phyloP scores from a whole-genome alignment of 345 rosid species.

The Draba incana region DNA sequence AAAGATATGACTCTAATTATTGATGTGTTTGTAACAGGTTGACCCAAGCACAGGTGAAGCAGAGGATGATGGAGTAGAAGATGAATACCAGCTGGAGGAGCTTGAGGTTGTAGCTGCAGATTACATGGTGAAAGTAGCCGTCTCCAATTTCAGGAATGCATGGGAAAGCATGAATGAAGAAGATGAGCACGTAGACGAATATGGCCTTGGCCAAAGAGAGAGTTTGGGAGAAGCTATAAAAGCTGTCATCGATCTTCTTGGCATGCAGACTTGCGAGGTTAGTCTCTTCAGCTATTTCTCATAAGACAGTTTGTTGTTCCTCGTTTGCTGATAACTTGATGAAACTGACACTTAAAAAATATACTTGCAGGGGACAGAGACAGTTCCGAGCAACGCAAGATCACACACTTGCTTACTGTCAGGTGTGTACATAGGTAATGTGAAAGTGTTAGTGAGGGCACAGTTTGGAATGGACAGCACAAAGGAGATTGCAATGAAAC shows the following conservation, averaged over 20 bases:
- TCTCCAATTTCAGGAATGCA: conserved; percentile 94
- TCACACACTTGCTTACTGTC: conserved; percentile 89
- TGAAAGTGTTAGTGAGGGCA: conserved; percentile 74
- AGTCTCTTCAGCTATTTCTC: conserved; percentile 24
- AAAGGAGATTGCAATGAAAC: conserved; percentile 90
- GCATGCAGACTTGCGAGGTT: conserved; percentile 99
- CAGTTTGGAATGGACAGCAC: conserved; percentile 86
- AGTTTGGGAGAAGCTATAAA: conserved; percentile 80
- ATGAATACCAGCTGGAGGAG: conserved; percentile 97
- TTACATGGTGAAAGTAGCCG: conserved; percentile 82
- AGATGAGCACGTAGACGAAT: conserved; percentile 87
- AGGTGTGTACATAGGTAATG: conserved; percentile 88
- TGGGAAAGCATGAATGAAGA: conserved; percentile 91
- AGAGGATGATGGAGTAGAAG: conserved; percentile 97
- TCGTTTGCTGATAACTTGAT: conserved; percentile 4
- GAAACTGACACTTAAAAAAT: conserved; percentile 26
- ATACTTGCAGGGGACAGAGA: conserved; percentile 76
- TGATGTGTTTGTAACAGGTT: conserved; percentile 55
- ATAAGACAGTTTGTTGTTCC: not conserved
- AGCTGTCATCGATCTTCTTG: conserved; percentile 91
- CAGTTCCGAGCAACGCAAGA: conserved; percentile 81
- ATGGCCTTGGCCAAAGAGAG: conserved; percentile 95
- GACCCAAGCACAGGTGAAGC: conserved; percentile 87
- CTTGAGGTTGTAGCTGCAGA: conserved; percentile 94
- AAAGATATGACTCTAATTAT: not conserved